These are phyloP conservation scores for Boletus tylopilopsis DNA, from an alignment of 768 basidiomycete genomes.

Conservation along the genomic window DNA sequence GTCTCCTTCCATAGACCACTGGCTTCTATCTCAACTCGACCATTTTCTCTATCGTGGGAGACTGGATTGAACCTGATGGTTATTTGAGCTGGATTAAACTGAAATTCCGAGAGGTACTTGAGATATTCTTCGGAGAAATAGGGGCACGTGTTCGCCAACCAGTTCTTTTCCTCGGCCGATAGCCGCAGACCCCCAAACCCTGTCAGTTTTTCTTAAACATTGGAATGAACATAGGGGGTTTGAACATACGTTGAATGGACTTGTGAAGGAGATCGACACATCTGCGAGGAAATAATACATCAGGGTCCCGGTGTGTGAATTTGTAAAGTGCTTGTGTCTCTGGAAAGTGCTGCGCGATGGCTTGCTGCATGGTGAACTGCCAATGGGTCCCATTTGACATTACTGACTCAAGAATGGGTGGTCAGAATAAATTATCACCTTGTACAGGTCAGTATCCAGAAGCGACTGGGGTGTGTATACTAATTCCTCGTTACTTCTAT, in stretches of 20 bases:
- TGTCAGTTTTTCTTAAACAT: constrained; percentile 37
- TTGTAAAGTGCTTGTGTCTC: constrained; percentile 64
- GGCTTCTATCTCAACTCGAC: constrained; percentile 69
- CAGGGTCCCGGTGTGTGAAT: constrained; percentile 74
- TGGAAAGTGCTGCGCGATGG: constrained; percentile 76
- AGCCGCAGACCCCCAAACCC: constrained; percentile 66
- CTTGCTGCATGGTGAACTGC: constrained; percentile 95
- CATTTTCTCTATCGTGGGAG: constrained; percentile 46
- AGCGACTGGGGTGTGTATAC: constrained; percentile 45
- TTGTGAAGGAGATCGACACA: constrained; percentile 34
- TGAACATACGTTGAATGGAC: constrained; percentile 55
- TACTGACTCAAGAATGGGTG: not conserved
- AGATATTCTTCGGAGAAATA: constrained; percentile 74
- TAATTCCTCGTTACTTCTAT: constrained; percentile 3
- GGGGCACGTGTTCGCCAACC: constrained; percentile 67
- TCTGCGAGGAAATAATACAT: constrained; percentile 54
- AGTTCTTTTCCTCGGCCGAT: constrained; percentile 56
- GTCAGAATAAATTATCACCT: constrained; percentile 43
- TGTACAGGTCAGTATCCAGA: constrained; percentile 94
- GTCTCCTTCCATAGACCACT: constrained; percentile 75
- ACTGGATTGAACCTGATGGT: constrained; percentile 58
- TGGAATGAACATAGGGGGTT: constrained; percentile 2
- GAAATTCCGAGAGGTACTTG: constrained; percentile 64
- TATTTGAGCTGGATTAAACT: constrained; percentile 66
- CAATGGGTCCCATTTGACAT: not conserved